Conservation (phyloP, 2,329 filamentous ascomycete species). For the Fusarium sp. region DNA sequence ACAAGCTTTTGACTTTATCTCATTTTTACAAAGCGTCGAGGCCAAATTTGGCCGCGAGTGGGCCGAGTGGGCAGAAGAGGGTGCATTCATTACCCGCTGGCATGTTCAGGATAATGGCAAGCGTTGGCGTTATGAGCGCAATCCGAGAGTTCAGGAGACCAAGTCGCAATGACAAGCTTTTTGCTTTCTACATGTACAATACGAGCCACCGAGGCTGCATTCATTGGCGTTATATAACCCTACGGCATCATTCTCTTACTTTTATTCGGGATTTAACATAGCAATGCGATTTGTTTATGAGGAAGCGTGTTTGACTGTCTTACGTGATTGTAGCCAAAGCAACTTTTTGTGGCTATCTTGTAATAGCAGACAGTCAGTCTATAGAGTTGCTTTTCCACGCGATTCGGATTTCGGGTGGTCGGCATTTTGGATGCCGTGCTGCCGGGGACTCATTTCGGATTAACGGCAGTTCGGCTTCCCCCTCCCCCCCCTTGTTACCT, state of each 20-base stretch:
- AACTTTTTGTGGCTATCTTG: too few species aligned
- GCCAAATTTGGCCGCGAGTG: conserved; percentile 20
- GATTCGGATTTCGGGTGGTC: too few species aligned
- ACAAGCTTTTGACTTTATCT: conserved; percentile 40
- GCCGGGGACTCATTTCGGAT: too few species aligned
- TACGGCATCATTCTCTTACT: not conserved
- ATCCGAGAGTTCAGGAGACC: not conserved
- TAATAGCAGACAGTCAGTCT: too few species aligned
- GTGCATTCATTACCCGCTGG: conserved; percentile 7
- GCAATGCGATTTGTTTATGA: not conserved
- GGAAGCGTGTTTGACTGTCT: not conserved
- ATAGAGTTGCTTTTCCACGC: too few species aligned
- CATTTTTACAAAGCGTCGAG: conserved; percentile 40
- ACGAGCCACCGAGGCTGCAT: not conserved
- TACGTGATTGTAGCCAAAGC: too few species aligned
- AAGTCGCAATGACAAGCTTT: not conserved
- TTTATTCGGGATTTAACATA: not conserved
- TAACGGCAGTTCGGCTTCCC: too few species aligned
- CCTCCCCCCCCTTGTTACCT: too few species aligned
- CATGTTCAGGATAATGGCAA: conserved; percentile 10
- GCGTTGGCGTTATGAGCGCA: conserved; percentile 9
- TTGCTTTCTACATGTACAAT: not conserved
- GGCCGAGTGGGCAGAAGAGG: conserved; percentile 45
- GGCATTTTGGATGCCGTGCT: too few species aligned
- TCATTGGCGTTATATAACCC: not conserved